Percentiles rank a stretch among this genome's conserved stretches.
These are phyloP conservation scores for Euphorbia tirucalli DNA, from an alignment of 345 rosid species.

Conservation along the genomic window DNA sequence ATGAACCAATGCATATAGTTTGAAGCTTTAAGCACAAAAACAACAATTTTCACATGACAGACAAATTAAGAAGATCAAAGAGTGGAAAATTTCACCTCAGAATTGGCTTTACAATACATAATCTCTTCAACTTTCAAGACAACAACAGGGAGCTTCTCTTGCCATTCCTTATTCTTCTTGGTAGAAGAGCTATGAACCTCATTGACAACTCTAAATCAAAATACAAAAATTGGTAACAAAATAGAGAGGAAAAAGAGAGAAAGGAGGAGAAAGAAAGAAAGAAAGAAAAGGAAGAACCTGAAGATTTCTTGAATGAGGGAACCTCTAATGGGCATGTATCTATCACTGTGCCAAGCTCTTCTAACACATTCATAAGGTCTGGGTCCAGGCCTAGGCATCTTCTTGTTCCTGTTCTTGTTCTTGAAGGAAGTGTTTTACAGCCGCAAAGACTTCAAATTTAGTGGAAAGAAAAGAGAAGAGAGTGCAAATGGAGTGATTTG, in stretches of 20 bases:
- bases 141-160: slow-evolving; percentile 68
- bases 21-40: not conserved
- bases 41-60: no score
- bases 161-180: slow-evolving; percentile 77
- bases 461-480: no score
- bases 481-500: not conserved
- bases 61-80: not conserved
- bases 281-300: slow-evolving; percentile 48
- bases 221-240: not conserved
- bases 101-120: slow-evolving; percentile 72
- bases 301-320: slow-evolving; percentile 68
- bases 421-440: no score
- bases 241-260: not conserved
- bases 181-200: slow-evolving; percentile 52
- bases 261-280: not conserved
- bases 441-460: not conserved
- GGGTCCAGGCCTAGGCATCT: slow-evolving; percentile 75
- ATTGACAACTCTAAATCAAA: slow-evolving; percentile 45
- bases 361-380: slow-evolving; percentile 73
- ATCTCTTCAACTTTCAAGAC: slow-evolving; percentile 70
- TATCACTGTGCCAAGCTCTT: slow-evolving; percentile 77
- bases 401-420: slow-evolving; percentile 1
- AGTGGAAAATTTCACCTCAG: slow-evolving; percentile 42
- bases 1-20: not conserved
- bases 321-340: slow-evolving; percentile 74